Evolutionary conservation across 2,329 filamentous ascomycete genomes (phyloP).

Genomic region (Aspergillus uvarum): DNA sequence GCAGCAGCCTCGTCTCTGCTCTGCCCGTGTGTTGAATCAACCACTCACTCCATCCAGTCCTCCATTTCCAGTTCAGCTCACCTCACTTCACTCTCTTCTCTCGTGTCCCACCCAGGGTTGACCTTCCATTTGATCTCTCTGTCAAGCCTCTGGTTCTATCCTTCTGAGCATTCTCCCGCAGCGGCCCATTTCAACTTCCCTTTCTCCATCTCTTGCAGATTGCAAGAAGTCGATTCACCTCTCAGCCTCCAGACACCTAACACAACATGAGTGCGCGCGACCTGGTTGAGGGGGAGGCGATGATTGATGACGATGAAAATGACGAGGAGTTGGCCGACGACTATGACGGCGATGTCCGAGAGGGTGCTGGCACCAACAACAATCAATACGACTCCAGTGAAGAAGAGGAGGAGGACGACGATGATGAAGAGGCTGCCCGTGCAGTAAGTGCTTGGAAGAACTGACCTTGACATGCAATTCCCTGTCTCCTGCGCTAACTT

Average conservation of each 20-base stretch:
- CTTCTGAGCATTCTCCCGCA: neutral
- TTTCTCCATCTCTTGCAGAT: constrained; percentile 1
- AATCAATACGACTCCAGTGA: constrained; percentile 81
- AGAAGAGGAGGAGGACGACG: constrained; percentile 88
- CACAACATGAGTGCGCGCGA: constrained; percentile 61
- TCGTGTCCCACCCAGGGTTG: neutral
- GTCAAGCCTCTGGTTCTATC: neutral
- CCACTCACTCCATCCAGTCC: no score
- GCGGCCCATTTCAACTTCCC: neutral
- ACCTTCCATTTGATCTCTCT: neutral
- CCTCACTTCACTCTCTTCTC: neutral
- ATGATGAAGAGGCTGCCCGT: constrained; percentile 80
- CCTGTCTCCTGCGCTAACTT: constrained; percentile 15
- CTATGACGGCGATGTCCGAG: constrained; percentile 57
- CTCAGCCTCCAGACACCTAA: neutral
- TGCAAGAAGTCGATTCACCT: neutral
- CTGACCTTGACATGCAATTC: neutral
- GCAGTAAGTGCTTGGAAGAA: constrained; percentile 54
- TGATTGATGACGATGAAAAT: constrained; percentile 81
- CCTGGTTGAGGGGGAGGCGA: constrained; percentile 80
- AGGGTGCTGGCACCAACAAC: constrained; percentile 40
- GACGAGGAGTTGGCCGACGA: constrained; percentile 82
- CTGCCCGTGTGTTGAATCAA: constrained; percentile 1
- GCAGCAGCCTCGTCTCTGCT: constrained; percentile 1
- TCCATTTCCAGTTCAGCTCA: neutral